These are phyloP conservation scores for Erythrobasidium yunnanense DNA, from an alignment of 768 basidiomycete species.

Conservation along the genomic window DNA sequence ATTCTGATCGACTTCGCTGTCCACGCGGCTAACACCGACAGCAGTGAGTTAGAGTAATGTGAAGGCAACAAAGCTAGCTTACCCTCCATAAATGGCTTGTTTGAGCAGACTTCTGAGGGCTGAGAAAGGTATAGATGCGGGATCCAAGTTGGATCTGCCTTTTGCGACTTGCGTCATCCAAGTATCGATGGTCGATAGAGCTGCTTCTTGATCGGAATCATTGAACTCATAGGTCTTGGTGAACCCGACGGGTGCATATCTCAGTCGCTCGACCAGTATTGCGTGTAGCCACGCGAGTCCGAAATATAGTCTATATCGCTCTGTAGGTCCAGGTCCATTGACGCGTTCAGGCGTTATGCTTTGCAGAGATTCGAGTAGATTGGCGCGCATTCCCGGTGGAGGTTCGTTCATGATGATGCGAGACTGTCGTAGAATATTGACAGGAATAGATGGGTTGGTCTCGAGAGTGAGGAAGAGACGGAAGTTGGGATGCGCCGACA, in stretches of 20 bases:
- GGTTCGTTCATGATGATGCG: conserved; percentile 98
- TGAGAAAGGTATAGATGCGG: conserved; percentile 83
- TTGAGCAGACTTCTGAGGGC: conserved; percentile 87
- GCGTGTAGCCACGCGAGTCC: conserved; percentile 98
- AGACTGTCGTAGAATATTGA: conserved; percentile 91
- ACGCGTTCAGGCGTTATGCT: conserved; percentile 62
- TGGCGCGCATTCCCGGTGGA: conserved; percentile 91
- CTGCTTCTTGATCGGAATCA: conserved; percentile 91
- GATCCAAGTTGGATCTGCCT: conserved; percentile 84
- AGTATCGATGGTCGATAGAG: conserved; percentile 78
- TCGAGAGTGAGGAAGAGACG: conserved; percentile 97
- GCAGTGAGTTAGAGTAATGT: neutral
- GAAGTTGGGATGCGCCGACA: conserved; percentile 81
- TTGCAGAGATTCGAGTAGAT: conserved; percentile 76
- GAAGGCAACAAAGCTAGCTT: neutral
- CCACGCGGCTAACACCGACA: conserved; percentile 58
- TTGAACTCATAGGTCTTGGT: conserved; percentile 97
- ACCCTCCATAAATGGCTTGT: conserved; percentile 66
- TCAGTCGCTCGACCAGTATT: conserved; percentile 87
- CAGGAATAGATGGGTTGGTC: conserved; percentile 83
- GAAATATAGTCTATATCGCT: conserved; percentile 89
- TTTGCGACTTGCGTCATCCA: conserved; percentile 74
- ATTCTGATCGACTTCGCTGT: conserved; percentile 88
- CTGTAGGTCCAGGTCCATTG: conserved; percentile 66
- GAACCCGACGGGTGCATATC: conserved; percentile 94